These are phyloP conservation scores for Aspergillus costaricaensis DNA, from an alignment of 2,329 filamentous ascomycete genomes.

Conservation along the genomic window DNA sequence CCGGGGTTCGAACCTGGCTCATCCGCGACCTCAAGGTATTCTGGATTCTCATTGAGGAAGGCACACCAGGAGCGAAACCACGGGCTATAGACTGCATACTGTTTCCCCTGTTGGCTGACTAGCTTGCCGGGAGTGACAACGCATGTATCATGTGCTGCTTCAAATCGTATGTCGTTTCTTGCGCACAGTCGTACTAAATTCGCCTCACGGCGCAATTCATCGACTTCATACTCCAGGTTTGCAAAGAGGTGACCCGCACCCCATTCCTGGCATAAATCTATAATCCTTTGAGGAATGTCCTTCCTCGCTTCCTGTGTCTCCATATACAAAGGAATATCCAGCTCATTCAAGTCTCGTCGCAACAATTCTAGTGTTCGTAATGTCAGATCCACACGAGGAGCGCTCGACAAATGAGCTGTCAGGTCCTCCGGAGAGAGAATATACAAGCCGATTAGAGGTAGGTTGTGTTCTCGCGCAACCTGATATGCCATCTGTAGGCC, in stretches of 20 bases:
- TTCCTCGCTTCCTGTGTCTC: constrained; percentile 70
- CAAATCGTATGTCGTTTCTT: constrained; percentile 66
- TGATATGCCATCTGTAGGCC: constrained; percentile 67
- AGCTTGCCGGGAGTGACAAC: constrained; percentile 74
- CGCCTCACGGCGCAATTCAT: constrained; percentile 79
- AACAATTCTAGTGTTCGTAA: constrained; percentile 70
- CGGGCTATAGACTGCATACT: constrained; percentile 81
- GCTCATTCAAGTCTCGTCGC: constrained; percentile 64
- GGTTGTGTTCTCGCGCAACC: constrained; percentile 64
- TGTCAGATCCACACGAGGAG: constrained; percentile 76
- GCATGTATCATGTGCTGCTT: constrained; percentile 78
- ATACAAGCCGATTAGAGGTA: constrained; percentile 76
- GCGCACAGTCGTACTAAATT: constrained; percentile 63
- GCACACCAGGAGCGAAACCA: constrained; percentile 79
- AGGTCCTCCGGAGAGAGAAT: constrained; percentile 81
- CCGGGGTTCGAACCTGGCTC: constrained; percentile 59
- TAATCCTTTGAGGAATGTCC: constrained; percentile 60
- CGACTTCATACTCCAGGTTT: constrained; percentile 90
- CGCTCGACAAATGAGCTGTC: constrained; percentile 73
- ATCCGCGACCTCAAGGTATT: constrained; percentile 65
- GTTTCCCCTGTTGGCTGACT: constrained; percentile 67
- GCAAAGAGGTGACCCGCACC: constrained; percentile 72
- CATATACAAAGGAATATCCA: constrained; percentile 77
- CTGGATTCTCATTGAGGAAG: constrained; percentile 68
- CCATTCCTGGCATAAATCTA: constrained; percentile 71